Evolutionary conservation across 2,329 filamentous ascomycete genomes (phyloP), one percentile per base, ranked within the genome.

Genomic region (Xylaria hypoxylon): DNA sequence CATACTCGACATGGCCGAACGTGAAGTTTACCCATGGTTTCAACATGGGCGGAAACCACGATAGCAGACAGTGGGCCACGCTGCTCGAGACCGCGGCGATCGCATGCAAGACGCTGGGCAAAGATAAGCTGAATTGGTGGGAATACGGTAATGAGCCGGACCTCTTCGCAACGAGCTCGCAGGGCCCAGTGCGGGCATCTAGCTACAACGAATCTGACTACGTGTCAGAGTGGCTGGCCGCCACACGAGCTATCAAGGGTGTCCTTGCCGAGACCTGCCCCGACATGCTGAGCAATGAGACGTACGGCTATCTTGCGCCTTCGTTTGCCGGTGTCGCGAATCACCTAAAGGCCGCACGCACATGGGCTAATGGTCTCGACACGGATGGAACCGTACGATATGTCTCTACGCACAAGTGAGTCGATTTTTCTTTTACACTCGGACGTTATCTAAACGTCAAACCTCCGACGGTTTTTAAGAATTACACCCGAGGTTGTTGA

Each of bases 71-170:
- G 7, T 83, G 84, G 77, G 76, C 84, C 38, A 85, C 84, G 0
- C 80, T 90, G 1, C 71, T 85, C 2, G 81, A 84, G 8, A 88
- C 86, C 0, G 85, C 86, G 0, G 81, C 85, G 0, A 76, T 88
- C 45, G 87, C 83, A 1, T 90, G 88, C 77, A 83, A 85, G 70
- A 85, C 86, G 3, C 77, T 90, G 0, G 78, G 80, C 2, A 76
- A 77, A 11, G 83, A 82, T 5, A 86, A 82, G 59, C 77, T 89
- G 5, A 81, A 86, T 28, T 79, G 80, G 68, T 90, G 86, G 86
- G 86, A 89, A 72, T 86, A 90, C 69, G 88, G 89, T 44, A 90
- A 90, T 71, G 88, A 90, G 75, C 86, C 87, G 0, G 87, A 90
- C 74, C 76, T 90, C 7, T 90, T 79, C 75, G 82, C 84, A 19